Evolutionary conservation across 1,284 basidiomycete genomes (phyloP), one percentile per base, ranked within the genome.

Genomic region (Sparassis latifolia): DNA sequence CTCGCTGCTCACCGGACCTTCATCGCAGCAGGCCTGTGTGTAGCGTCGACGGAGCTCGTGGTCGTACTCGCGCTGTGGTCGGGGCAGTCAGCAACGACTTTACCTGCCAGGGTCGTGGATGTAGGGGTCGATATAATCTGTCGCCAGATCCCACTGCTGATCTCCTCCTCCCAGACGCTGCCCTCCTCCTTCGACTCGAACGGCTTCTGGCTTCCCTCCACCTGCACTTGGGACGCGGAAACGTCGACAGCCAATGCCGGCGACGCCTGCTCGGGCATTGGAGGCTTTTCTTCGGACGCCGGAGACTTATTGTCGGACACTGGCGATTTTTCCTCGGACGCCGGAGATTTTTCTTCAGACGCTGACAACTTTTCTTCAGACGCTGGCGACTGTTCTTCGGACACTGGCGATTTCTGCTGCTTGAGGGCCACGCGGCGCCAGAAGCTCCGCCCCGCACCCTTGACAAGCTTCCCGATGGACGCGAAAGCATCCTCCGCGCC

Each of bases 401-500:
- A 6, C 12, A 7, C 12, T 37, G 33, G 40, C 9, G 12, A 7
- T 2, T 43, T 37, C 39, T 20, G 32, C 2, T 59, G 52, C 41
- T 57, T 58, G 52, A 55, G 52, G 31, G 63, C 63, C 44, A 63
- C 50, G 38, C 60, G 57, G 48, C 59, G 54, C 58, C 59, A 64
- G 7, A 66, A 51, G 28, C 52, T 51, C 54, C 57, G 58, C 27
- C 59, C 59, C 12, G 62, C 62, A 39, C 61, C 62, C 54, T 62
- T 62, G 10, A 66, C 49, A 35, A 64, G 52, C 54, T 54, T 52
- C 10, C 65, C 65, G 2, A 66, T 54, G 43, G 59, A 57, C 3
- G 58, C 28, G 3, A 42, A 6, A 5, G 40, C 47, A 6, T 48
- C 51, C 32, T 63, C 47, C 44, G 62, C 60, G 20, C 20, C 20